Percentiles rank a stretch among this genome's conserved stretches.
Evolutionary conservation across 331 rosid genomes (phyloP).

Genomic region (Malus hybrid): DNA sequence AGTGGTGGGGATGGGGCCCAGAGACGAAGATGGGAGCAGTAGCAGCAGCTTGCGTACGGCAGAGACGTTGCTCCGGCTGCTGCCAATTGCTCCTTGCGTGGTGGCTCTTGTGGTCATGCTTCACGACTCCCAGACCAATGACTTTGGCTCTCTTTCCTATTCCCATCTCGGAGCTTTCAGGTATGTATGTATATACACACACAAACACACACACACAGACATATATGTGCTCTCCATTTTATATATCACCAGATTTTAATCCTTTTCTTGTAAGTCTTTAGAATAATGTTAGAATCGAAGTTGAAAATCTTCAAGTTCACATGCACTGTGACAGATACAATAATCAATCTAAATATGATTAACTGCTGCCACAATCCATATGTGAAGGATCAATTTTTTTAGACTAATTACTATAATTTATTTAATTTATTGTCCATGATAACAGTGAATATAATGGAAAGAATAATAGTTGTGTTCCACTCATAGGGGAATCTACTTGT

Average conservation of each 20-base stretch:
- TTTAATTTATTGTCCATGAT: no score
- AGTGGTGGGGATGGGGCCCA: not conserved
- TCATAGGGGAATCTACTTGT: no score
- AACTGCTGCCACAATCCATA: no score
- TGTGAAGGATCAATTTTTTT: no score
- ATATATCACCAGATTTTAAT: not conserved
- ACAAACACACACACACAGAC: no score
- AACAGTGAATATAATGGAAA: not conserved
- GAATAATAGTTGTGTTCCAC: no score
- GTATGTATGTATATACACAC: conserved; percentile 3
- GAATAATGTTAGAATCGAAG: not conserved
- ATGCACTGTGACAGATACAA: not conserved
- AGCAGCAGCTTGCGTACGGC: conserved; percentile 36
- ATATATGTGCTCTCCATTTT: not conserved
- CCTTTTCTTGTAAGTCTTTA: not conserved
- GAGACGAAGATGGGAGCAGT: conserved; percentile 15
- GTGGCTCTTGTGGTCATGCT: conserved; percentile 78
- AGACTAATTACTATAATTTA: no score
- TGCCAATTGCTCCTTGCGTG: conserved; percentile 60
- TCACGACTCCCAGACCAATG: conserved; percentile 55
- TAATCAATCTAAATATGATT: no score
- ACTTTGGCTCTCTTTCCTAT: conserved; percentile 66
- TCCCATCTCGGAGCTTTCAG: conserved; percentile 71
- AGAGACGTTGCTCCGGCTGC: conserved; percentile 64
- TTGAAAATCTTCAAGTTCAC: not conserved